Conservation (phyloP, 2,329 filamentous ascomycete species). For the Biscogniauxia marginata region DNA sequence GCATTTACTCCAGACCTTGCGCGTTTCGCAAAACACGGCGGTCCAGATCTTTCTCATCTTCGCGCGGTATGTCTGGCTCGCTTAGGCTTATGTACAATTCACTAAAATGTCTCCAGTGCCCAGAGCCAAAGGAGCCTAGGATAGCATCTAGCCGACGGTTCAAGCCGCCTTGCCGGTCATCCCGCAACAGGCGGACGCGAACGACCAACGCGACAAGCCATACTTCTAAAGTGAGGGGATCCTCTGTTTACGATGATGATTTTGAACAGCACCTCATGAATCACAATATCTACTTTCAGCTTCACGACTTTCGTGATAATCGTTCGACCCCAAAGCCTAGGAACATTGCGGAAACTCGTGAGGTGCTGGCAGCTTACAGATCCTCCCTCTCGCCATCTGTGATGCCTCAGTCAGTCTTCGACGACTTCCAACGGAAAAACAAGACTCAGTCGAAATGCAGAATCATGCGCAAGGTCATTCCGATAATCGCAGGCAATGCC, state of each 20-base stretch:
- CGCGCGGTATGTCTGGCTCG: constrained; percentile 29
- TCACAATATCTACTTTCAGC: constrained; percentile 19
- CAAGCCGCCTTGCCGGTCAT: too few species aligned
- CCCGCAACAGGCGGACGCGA: too few species aligned
- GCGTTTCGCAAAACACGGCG: constrained; percentile 32
- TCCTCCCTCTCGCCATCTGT: constrained; percentile 18
- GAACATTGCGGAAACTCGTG: constrained; percentile 13
- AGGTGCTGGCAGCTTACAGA: too few species aligned
- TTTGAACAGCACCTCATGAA: constrained; percentile 30
- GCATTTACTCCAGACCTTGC: constrained; percentile 8
- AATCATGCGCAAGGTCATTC: background rate
- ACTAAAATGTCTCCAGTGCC: too few species aligned
- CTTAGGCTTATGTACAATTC: constrained; percentile 10
- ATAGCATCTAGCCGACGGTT: constrained; percentile 19
- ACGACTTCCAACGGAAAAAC: constrained; percentile 15
- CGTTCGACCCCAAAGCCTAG: constrained; percentile 2
- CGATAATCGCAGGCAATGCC: background rate
- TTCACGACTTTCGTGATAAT: constrained; percentile 6
- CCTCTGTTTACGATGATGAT: constrained; percentile 17
- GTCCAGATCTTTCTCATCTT: constrained; percentile 35
- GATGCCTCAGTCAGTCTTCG: constrained; percentile 17
- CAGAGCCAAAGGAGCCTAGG: too few species aligned
- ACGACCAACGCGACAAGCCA: constrained; percentile 17
- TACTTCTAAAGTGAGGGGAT: constrained; percentile 14
- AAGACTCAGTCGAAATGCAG: background rate